phyloP scores from a whole-genome alignment of 257 asterid species.

The Lithospermum erythrorhizon region DNA sequence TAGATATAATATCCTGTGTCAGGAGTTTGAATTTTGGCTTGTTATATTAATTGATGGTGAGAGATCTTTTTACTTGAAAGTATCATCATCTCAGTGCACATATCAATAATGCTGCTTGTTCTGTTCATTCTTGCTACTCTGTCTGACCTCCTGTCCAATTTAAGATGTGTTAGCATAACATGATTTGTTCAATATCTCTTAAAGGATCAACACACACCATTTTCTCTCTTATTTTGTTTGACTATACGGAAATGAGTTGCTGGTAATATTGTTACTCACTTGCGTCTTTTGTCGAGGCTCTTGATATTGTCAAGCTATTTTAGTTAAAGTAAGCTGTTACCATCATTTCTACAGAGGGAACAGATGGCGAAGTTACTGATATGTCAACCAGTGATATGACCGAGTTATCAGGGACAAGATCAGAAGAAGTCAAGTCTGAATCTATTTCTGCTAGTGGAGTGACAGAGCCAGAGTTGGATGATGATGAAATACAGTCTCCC shows the following conservation, averaged over 20 bases:
- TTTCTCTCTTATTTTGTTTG: no score
- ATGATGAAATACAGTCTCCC: conserved; percentile 59
- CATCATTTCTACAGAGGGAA: conserved; percentile 22
- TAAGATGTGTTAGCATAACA: no score
- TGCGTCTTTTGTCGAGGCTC: neutral
- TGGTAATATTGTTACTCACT: neutral
- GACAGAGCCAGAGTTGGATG: conserved; percentile 35
- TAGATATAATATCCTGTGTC: no score
- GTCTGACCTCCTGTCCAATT: no score
- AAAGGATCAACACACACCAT: neutral
- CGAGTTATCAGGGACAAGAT: conserved; percentile 18
- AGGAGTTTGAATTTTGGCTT: no score
- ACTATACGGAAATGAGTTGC: no score
- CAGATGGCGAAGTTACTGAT: conserved; percentile 49
- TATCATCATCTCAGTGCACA: no score
- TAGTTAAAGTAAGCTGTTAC: neutral
- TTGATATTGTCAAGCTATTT: neutral
- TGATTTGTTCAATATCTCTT: no score
- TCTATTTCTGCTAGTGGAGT: conserved; percentile 43
- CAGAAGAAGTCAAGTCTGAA: conserved; percentile 24
- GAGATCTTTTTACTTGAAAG: no score
- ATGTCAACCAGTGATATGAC: conserved; percentile 15
- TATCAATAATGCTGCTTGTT: no score
- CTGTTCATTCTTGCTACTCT: no score
- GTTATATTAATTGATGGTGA: no score